phyloP scores from a whole-genome alignment of 1,284 basidiomycete genomes.

The Cerrena zonata region DNA sequence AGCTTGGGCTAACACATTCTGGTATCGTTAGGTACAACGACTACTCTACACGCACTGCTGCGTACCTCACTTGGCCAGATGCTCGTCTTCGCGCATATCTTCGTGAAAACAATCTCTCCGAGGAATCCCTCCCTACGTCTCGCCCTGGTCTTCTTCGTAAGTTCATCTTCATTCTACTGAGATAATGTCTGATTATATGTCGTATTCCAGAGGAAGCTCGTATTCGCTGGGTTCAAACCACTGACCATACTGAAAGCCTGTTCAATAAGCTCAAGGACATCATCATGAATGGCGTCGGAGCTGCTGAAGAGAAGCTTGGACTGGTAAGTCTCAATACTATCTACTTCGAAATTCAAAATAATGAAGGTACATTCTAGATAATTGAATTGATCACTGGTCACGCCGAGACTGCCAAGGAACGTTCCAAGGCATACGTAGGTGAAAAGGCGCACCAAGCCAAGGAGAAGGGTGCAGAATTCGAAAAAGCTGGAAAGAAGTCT shows the following conservation, averaged over 20 bases:
- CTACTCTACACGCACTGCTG: constrained; percentile 38
- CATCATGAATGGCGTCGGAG: constrained; percentile 57
- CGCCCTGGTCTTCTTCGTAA: constrained; percentile 69
- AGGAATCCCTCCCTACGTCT: constrained; percentile 54
- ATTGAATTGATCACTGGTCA: constrained; percentile 42
- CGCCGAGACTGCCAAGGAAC: constrained; percentile 28
- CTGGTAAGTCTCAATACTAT: constrained; percentile 8
- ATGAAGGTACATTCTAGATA: constrained; percentile 19
- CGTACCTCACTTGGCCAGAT: constrained; percentile 85
- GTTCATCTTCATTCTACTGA: constrained; percentile 17
- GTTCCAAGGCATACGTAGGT: constrained; percentile 18
- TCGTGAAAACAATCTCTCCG: constrained; percentile 65
- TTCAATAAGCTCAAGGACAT: constrained; percentile 55
- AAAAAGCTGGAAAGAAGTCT: constrained; percentile 20
- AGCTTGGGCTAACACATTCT: not conserved
- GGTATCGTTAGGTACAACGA: constrained; percentile 36
- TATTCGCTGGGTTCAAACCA: constrained; percentile 57
- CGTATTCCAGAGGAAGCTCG: constrained; percentile 28
- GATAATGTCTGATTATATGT: not conserved
- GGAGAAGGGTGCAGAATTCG: constrained; percentile 17
- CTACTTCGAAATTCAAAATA: not conserved
- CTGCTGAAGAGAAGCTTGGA: constrained; percentile 63
- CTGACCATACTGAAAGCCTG: constrained; percentile 50
- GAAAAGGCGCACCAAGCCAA: constrained; percentile 27
- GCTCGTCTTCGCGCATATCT: constrained; percentile 81